These are phyloP conservation scores for Geranium incanum DNA, from an alignment of 441 rosid species.

Conservation along the genomic window DNA sequence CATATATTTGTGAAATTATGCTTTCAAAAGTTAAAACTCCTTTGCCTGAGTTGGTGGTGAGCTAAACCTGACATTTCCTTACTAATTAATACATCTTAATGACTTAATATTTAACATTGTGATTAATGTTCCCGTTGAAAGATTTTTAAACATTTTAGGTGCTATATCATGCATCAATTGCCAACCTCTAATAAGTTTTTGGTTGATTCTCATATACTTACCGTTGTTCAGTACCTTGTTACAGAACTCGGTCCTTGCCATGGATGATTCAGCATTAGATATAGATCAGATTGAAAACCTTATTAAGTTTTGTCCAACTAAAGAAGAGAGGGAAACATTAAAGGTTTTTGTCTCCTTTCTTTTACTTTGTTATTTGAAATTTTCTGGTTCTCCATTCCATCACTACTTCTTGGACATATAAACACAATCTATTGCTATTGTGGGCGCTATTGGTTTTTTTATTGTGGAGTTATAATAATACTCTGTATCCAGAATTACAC, in stretches of 20 bases:
- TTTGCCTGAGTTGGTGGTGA: conserved; percentile 79
- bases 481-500: conserved; percentile 46
- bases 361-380: conserved; percentile 6
- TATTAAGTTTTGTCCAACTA: conserved; percentile 88
- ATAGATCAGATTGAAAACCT: conserved; percentile 88
- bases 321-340: conserved; percentile 79
- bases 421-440: background rate
- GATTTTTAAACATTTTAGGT: background rate
- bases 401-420: background rate
- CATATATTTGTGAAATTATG: conserved; percentile 97
- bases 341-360: conserved; percentile 40
- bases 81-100: conserved; percentile 12
- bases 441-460: background rate
- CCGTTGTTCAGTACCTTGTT: conserved; percentile 4
- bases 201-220: conserved; percentile 20
- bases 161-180: no score
- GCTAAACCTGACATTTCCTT: conserved; percentile 20
- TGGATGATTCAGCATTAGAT: conserved; percentile 79
- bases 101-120: background rate
- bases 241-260: conserved; percentile 70
- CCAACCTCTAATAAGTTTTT: conserved; percentile 5
- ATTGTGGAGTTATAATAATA: conserved; percentile 8
- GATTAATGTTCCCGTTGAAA: background rate
- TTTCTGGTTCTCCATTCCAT: background rate
- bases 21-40: conserved; percentile 90